A percentile compares a stretch with the other conserved stretches of the same genome.
Conservation (phyloP, 225 moss, liverwort and hornwort genomes). For the Bryum argenteum region DNA sequence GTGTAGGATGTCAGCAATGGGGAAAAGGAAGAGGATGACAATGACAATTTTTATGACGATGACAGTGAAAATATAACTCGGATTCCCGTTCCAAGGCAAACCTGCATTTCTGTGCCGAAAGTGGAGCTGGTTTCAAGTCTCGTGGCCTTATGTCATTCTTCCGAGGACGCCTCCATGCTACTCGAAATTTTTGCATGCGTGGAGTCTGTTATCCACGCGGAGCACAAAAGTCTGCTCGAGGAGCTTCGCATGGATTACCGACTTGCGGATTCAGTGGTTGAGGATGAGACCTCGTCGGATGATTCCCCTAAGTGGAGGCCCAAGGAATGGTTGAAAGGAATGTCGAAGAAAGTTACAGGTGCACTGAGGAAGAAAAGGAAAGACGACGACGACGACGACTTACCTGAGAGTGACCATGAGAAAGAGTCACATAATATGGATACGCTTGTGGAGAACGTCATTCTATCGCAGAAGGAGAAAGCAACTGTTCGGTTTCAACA, state of each 20-base stretch:
- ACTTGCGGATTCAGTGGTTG: slow-evolving; percentile 47
- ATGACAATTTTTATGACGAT: slow-evolving; percentile 42
- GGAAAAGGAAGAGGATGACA: slow-evolving; percentile 7
- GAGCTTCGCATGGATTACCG: slow-evolving; percentile 81
- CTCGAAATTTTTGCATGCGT: slow-evolving; percentile 70
- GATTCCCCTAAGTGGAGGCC: slow-evolving; percentile 28
- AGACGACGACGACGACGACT: slow-evolving; percentile 12
- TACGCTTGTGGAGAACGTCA: slow-evolving; percentile 21
- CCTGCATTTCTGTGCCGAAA: slow-evolving; percentile 75
- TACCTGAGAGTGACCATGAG: slow-evolving; percentile 12
- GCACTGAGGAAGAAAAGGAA: slow-evolving; percentile 20
- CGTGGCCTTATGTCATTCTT: slow-evolving; percentile 49
- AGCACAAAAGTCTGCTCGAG: slow-evolving; percentile 79
- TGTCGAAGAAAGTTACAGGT: slow-evolving; percentile 25
- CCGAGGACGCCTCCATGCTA: slow-evolving; percentile 51
- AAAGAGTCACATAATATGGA: slow-evolving; percentile 30
- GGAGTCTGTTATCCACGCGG: slow-evolving; percentile 77
- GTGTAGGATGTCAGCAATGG: slow-evolving; percentile 31
- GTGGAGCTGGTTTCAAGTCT: slow-evolving; percentile 82
- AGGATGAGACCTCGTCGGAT: slow-evolving; percentile 39
- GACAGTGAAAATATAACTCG: slow-evolving; percentile 64
- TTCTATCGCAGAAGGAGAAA: slow-evolving; percentile 44
- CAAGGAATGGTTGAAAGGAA: slow-evolving; percentile 45
- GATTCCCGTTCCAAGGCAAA: slow-evolving; percentile 84
- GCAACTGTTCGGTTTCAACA: slow-evolving; percentile 74